Evolutionary conservation across 2,329 filamentous ascomycete genomes (phyloP).

Genomic region (Trichophyton verrucosum): DNA sequence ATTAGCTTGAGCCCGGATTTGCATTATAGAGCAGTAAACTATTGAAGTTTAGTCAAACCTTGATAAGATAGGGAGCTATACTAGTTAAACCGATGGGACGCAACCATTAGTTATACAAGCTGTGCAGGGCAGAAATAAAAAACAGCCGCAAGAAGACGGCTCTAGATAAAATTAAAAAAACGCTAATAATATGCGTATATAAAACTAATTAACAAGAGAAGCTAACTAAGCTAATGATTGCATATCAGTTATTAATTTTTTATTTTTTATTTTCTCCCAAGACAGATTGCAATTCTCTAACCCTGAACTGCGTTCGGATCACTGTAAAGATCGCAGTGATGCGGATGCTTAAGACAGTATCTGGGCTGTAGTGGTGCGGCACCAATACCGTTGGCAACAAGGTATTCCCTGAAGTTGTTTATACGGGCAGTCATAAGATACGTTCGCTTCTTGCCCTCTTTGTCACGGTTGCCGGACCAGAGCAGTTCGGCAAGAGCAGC

Average conservation of each 20-base stretch:
- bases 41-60: no score
- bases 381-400: slow-evolving; percentile 42
- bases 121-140: no score
- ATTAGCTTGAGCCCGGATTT: not conserved
- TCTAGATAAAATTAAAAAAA: no score
- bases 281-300: slow-evolving; percentile 1
- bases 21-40: no score
- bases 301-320: slow-evolving; percentile 33
- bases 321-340: slow-evolving; percentile 44
- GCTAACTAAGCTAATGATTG: not conserved
- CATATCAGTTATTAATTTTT: not conserved
- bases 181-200: not conserved
- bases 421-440: slow-evolving; percentile 44
- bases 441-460: slow-evolving; percentile 39
- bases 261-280: not conserved
- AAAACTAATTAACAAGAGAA: not conserved
- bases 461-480: slow-evolving; percentile 44
- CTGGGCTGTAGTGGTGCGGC: slow-evolving; percentile 43
- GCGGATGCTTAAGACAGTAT: slow-evolving; percentile 47
- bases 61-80: no score
- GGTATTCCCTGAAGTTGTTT: slow-evolving; percentile 48
- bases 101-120: no score
- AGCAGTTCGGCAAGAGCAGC: slow-evolving; percentile 44
- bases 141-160: no score
- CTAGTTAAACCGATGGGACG: no score